Evolutionary conservation across 176 grass and related monocot species (phyloP), one percentile per base, ranked within the genome.

Genomic region (Rhynchospora tenuis): DNA sequence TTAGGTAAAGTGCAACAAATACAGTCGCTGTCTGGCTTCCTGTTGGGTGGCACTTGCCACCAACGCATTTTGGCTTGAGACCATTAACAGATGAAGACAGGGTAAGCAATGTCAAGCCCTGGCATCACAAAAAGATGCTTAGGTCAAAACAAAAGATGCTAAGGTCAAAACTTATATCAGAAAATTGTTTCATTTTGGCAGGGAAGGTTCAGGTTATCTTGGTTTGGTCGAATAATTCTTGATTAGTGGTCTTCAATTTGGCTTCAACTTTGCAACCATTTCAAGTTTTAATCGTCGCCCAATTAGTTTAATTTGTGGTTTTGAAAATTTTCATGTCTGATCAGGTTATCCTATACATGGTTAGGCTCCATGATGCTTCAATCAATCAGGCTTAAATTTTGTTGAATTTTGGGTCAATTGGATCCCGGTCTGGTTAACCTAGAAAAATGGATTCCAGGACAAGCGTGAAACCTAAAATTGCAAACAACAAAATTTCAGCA

Each of bases 21-120:
- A 93, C 87, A 4, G 59, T 87, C 0, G 71, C 91, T 0, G 81
- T 82, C 82, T 97, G 89, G 1, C 83, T 5, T 9, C 66, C 78
- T 10, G 89, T 97, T 38, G 94, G 91, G 31, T 91, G 6, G 60
- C 94, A 97, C 1, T 42, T 54, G 1, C 67, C 94, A 3, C 0
- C 9, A 20, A 54, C 7, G 31, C 91, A 97, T 46, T 77, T 27
- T 0, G 91, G 91, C 12, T 90, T 88, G 5, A 97, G 73, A 5
- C 89, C 86, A 4, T 80, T 87, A 68, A 97, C 78, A 4, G 94
- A 93, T 26, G 94, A 72, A 31, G 83, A 81, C 84, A 90, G 79
- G 7, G 94, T 93, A 20, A 97, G 78, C 33, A 97, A 62, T n/a
- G 63, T 48, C 83, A 96, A 57, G 6, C 93, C 93, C 93, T 94